Conservation (phyloP, 208 protist species). For the Trypanosoma rangeli region DNA sequence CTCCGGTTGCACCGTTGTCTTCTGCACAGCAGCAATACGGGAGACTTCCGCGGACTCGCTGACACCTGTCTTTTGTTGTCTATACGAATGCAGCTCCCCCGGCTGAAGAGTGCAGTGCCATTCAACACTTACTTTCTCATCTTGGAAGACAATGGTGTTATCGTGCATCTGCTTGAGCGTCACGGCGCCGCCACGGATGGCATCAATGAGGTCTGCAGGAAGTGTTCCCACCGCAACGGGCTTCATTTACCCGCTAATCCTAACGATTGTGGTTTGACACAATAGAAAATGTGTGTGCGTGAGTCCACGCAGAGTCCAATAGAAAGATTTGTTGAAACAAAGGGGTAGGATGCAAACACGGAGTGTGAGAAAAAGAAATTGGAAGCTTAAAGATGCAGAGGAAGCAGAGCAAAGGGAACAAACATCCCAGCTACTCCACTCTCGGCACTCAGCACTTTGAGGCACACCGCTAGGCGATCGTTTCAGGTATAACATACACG, state of each 20-base stretch:
- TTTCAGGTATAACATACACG: neutral
- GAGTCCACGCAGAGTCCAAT: neutral
- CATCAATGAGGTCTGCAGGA: conserved; percentile 31
- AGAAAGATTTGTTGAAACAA: neutral
- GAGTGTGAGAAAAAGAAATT: neutral
- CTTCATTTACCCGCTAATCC: conserved; percentile 5
- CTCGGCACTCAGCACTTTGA: neutral
- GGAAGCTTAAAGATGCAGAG: neutral
- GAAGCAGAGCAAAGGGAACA: neutral
- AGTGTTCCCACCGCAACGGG: conserved; percentile 23
- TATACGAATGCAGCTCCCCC: neutral
- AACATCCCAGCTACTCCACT: neutral
- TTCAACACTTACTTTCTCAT: neutral
- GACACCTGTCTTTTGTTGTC: conserved; percentile 15
- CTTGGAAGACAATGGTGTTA: conserved; percentile 16
- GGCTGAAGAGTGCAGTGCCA: conserved; percentile 10
- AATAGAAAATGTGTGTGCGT: neutral
- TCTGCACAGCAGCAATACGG: conserved; percentile 11
- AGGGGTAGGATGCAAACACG: neutral
- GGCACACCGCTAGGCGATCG: neutral
- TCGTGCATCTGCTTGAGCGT: neutral
- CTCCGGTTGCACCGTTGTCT: neutral
- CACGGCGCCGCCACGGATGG: conserved; percentile 25
- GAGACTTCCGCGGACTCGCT: conserved; percentile 11
- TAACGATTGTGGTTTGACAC: neutral